These are phyloP conservation scores for Dianthus caryophyllus DNA, from an alignment of 148 eudicot genomes.

Conservation along the genomic window DNA sequence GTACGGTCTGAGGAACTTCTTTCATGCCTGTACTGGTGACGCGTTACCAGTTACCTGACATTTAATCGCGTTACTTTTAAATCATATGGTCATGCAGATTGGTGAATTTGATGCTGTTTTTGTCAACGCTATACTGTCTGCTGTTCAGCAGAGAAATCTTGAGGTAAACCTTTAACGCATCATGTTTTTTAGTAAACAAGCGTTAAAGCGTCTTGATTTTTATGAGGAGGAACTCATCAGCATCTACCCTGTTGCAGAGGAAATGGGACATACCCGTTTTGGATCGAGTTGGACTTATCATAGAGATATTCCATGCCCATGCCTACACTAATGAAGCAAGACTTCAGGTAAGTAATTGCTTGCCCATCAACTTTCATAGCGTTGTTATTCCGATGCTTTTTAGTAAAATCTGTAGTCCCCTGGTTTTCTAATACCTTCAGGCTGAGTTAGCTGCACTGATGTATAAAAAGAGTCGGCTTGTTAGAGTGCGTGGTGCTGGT, in stretches of 20 bases:
- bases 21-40: conserved; percentile 7
- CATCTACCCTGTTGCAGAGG: conserved; percentile 40
- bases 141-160: conserved; percentile 83
- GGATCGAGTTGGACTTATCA: conserved; percentile 88
- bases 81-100: conserved; percentile 31
- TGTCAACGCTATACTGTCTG: conserved; percentile 72
- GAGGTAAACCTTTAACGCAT: conserved; percentile 49
- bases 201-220: background rate
- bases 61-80: conserved; percentile 7
- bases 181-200: background rate
- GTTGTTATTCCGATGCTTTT: background rate
- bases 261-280: conserved; percentile 83
- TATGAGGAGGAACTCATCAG: background rate
- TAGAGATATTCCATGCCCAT: conserved; percentile 93
- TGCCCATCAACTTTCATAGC: background rate
- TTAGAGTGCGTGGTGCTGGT: conserved; percentile 68
- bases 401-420: background rate
- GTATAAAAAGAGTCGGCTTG: conserved; percentile 86
- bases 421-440: conserved; percentile 34
- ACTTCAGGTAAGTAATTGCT: conserved; percentile 56
- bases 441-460: conserved; percentile 94
- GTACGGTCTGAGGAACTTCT: conserved; percentile 33
- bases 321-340: conserved; percentile 94
- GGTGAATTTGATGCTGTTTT: conserved; percentile 77
- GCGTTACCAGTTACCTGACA: too few relatives aligned